These are phyloP conservation scores for Cardamine occulta DNA, from an alignment of 345 rosid species.

Conservation along the genomic window DNA sequence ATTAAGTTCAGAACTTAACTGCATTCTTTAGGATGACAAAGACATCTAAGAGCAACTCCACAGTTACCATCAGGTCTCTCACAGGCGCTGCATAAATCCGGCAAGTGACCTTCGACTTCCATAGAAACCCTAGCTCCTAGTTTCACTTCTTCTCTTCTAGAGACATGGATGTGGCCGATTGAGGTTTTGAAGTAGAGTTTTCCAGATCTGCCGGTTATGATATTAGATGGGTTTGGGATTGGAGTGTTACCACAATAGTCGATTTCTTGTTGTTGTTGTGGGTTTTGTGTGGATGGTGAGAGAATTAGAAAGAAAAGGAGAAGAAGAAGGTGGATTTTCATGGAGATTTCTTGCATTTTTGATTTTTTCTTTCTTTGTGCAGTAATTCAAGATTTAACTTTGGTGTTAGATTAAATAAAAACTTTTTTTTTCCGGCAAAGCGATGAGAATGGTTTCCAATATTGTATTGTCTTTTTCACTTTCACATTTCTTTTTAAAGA, in stretches of 20 bases:
- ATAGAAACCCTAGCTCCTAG: conserved; percentile 55
- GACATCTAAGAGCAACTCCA: conserved; percentile 64
- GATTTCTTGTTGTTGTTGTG: conserved; percentile 13
- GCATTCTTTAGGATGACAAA: conserved; percentile 69
- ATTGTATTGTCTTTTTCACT: no score
- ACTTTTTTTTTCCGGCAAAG: no score
- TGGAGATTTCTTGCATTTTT: conserved; percentile 41
- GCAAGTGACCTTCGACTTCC: conserved; percentile 64
- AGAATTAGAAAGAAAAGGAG: conserved; percentile 31
- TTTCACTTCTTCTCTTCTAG: conserved; percentile 25
- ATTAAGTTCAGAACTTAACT: conserved; percentile 47
- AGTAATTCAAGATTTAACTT: background rate
- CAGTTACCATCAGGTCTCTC: conserved; percentile 66
- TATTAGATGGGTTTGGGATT: conserved; percentile 37
- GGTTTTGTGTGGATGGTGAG: conserved; percentile 29
- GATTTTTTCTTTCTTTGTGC: background rate
- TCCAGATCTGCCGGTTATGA: conserved; percentile 57
- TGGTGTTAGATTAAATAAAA: no score
- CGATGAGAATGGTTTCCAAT: no score
- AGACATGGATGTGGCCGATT: conserved; percentile 48
- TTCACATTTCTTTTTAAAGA: no score
- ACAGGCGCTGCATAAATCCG: conserved; percentile 60
- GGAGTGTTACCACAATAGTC: conserved; percentile 45
- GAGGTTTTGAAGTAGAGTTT: conserved; percentile 59
- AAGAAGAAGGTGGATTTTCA: conserved; percentile 35